These are phyloP conservation scores for Talaromyces nanjingensis DNA, from an alignment of 495 filamentous ascomycete species.

Conservation along the genomic window DNA sequence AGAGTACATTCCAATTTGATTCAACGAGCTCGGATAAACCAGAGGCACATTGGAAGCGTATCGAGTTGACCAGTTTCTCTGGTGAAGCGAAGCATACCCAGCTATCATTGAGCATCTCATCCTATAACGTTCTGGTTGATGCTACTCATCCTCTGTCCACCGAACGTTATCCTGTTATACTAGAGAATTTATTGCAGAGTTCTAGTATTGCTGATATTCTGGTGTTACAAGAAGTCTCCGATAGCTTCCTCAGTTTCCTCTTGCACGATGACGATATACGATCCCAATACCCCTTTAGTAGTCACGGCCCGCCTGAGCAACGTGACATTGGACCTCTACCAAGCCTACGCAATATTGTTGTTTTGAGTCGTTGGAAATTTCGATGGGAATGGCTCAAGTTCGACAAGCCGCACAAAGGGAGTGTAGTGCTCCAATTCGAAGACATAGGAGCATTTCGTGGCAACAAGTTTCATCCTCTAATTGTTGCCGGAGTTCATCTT, in stretches of 20 bases:
- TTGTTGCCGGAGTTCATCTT: conserved; percentile 47
- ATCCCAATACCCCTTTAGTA: conserved; percentile 39
- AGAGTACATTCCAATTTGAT: background rate
- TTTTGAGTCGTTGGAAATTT: conserved; percentile 44
- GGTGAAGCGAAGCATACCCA: conserved; percentile 1
- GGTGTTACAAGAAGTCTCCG: conserved; percentile 53
- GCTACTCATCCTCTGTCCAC: conserved; percentile 38
- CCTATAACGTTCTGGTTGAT: conserved; percentile 52
- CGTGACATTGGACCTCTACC: conserved; percentile 41
- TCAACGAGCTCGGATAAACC: background rate
- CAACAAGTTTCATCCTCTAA: conserved; percentile 18
- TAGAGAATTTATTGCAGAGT: conserved; percentile 33
- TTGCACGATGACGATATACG: conserved; percentile 37
- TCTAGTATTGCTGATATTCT: conserved; percentile 35
- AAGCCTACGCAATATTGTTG: conserved; percentile 45
- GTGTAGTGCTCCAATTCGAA: conserved; percentile 35
- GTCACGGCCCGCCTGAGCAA: conserved; percentile 42
- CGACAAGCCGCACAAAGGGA: conserved; percentile 41
- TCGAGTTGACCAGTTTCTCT: background rate
- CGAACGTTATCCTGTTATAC: conserved; percentile 40
- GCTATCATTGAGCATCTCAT: conserved; percentile 32
- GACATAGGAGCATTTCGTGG: conserved; percentile 19
- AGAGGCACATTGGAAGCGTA: background rate
- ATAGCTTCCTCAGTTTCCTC: conserved; percentile 46
- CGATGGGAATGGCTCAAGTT: conserved; percentile 42